Evolutionary conservation across 2,329 filamentous ascomycete genomes (phyloP).

Genomic region (Colletotrichum horii): DNA sequence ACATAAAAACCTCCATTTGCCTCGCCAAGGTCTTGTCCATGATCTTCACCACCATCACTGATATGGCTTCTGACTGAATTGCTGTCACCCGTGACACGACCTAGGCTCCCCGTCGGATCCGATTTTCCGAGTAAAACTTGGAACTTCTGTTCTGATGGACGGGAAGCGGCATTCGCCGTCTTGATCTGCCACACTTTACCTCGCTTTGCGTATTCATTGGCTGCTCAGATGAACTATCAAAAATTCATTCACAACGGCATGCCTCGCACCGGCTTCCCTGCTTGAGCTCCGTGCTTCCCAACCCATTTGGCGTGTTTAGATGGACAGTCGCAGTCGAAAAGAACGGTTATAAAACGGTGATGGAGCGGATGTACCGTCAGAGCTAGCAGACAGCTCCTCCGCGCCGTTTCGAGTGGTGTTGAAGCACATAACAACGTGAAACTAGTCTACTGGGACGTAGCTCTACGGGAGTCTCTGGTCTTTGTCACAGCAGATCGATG

Average conservation of each 20-base stretch:
- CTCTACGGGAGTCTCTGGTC: not conserved
- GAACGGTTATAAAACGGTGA: not conserved
- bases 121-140: not conserved
- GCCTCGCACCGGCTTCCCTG: not conserved
- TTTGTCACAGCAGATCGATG: not conserved
- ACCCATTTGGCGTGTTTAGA: rapidly evolving
- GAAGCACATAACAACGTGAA: not conserved
- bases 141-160: not conserved
- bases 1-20: not conserved
- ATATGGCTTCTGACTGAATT: not conserved
- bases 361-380: not conserved
- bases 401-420: not conserved
- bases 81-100: rapidly evolving
- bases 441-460: not conserved
- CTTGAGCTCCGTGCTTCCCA: not conserved
- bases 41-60: not conserved
- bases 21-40: not conserved
- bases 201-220: not conserved
- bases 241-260: not conserved
- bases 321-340: not conserved
- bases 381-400: not conserved
- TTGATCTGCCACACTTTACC: not conserved
- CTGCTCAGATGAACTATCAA: not conserved
- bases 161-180: not conserved
- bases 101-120: not conserved